Conservation (phyloP, 2,329 filamentous ascomycete species). For the Phaeosphaeriaceae sp. region DNA sequence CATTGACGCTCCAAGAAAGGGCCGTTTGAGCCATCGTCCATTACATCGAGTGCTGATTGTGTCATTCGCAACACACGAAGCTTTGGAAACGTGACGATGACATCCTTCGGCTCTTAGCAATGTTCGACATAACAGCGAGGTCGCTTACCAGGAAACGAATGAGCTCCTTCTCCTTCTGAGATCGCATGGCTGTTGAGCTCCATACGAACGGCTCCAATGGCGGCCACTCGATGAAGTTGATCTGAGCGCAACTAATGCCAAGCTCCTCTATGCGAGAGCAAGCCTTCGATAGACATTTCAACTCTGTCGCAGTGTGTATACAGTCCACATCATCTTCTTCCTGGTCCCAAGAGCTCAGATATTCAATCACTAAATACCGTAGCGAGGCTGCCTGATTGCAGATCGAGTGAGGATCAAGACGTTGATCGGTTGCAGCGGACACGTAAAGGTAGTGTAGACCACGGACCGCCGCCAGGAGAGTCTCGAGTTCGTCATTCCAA, state of each 20-base stretch:
- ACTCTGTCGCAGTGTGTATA: neutral
- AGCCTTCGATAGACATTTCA: neutral
- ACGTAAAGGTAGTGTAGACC: neutral
- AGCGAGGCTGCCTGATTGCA: neutral
- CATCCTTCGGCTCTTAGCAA: neutral
- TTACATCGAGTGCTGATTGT: neutral
- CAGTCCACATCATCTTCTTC: neutral
- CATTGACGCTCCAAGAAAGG: neutral
- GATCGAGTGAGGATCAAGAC: neutral
- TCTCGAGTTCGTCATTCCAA: neutral
- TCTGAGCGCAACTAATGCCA: neutral
- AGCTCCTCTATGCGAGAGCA: slow-evolving; percentile 1
- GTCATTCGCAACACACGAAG: slow-evolving; percentile 5
- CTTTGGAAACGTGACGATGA: neutral
- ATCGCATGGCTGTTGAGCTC: neutral
- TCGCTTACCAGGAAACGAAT: neutral
- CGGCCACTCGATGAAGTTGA: neutral
- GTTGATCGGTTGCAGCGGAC: neutral
- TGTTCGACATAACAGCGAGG: neutral
- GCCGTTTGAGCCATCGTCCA: neutral
- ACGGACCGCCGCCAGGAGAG: neutral
- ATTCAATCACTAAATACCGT: neutral
- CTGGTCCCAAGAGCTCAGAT: neutral
- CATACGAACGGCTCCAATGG: neutral
- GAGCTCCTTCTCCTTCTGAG: neutral